phyloP scores from a whole-genome alignment of 129 eudicot genomes.

The Lactuca sativa region DNA sequence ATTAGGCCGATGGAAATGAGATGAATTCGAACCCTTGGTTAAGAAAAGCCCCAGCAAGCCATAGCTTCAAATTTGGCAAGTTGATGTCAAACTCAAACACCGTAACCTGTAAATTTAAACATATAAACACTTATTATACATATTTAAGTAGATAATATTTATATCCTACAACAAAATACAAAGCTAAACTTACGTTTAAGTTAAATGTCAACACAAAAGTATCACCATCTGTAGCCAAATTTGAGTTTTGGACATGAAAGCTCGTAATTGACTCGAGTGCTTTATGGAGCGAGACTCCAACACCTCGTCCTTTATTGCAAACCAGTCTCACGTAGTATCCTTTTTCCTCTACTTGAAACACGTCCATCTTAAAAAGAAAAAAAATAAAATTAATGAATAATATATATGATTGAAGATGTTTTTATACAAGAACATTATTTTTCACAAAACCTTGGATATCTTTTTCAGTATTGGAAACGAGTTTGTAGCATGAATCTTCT shows the following conservation, averaged over 20 bases:
- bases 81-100: constrained; percentile 41
- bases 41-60: constrained; percentile 67
- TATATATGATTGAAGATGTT: not conserved
- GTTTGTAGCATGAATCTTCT: constrained; percentile 15
- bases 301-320: constrained; percentile 62
- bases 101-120: constrained; percentile 37
- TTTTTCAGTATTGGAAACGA: constrained; percentile 29
- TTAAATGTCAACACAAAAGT: constrained; percentile 57
- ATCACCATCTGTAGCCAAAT: constrained; percentile 51
- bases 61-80: constrained; percentile 56
- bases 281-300: constrained; percentile 54
- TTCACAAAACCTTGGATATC: constrained; percentile 46
- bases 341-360: constrained; percentile 65
- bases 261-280: constrained; percentile 64
- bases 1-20: constrained; percentile 19
- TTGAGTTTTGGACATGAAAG: constrained; percentile 56
- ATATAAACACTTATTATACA: not conserved
- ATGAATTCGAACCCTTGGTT: constrained; percentile 72
- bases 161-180: not conserved
- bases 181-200: constrained; percentile 44
- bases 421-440: not conserved
- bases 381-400: not conserved
- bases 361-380: constrained; percentile 49
- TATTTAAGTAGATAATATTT: too few relatives aligned
- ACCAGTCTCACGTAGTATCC: constrained; percentile 59